A percentile compares a stretch with the other conserved stretches of the same genome.
phyloP scores from a whole-genome alignment of 1,139 yeast species.

The Suhomyces coccinellae region DNA sequence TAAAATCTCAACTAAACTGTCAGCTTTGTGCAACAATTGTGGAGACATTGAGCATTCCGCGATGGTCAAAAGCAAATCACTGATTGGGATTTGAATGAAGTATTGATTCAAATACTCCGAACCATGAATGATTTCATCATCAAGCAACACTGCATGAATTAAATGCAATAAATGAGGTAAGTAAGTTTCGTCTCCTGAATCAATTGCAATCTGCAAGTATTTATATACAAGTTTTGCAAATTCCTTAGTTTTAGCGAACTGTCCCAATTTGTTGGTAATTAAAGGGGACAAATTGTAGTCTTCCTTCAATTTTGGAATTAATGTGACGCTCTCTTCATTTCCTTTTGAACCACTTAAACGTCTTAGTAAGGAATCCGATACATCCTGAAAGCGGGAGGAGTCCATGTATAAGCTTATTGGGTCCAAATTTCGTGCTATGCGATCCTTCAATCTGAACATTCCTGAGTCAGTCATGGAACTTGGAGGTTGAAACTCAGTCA shows the following conservation, averaged over 20 bases:
- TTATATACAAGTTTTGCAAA: slow-evolving; percentile 62
- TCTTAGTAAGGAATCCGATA: slow-evolving; percentile 33
- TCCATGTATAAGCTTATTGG: slow-evolving; percentile 41
- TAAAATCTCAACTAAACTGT: slow-evolving; percentile 50
- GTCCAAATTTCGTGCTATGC: slow-evolving; percentile 34
- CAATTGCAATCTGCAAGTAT: slow-evolving; percentile 52
- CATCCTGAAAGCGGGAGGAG: slow-evolving; percentile 35
- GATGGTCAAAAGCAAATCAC: slow-evolving; percentile 53
- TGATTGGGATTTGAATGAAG: slow-evolving; percentile 56
- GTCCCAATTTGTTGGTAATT: slow-evolving; percentile 40
- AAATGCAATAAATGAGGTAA: slow-evolving; percentile 64
- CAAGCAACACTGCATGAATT: slow-evolving; percentile 61
- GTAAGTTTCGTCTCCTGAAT: slow-evolving; percentile 51
- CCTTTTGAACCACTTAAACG: slow-evolving; percentile 30
- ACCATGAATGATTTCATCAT: slow-evolving; percentile 50
- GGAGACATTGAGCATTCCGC: slow-evolving; percentile 54
- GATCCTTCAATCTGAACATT: slow-evolving; percentile 46
- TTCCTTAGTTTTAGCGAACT: slow-evolving; percentile 49
- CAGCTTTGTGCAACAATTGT: slow-evolving; percentile 53
- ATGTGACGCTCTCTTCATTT: slow-evolving; percentile 44
- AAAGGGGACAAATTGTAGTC: slow-evolving; percentile 26
- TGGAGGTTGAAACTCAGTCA: slow-evolving; percentile 46
- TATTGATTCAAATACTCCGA: slow-evolving; percentile 37
- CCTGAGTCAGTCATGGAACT: slow-evolving; percentile 43
- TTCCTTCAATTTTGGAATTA: slow-evolving; percentile 24